Base-by-base conservation (phyloP, 768 basidiomycete species). In the Nidularia sp. region DNA sequence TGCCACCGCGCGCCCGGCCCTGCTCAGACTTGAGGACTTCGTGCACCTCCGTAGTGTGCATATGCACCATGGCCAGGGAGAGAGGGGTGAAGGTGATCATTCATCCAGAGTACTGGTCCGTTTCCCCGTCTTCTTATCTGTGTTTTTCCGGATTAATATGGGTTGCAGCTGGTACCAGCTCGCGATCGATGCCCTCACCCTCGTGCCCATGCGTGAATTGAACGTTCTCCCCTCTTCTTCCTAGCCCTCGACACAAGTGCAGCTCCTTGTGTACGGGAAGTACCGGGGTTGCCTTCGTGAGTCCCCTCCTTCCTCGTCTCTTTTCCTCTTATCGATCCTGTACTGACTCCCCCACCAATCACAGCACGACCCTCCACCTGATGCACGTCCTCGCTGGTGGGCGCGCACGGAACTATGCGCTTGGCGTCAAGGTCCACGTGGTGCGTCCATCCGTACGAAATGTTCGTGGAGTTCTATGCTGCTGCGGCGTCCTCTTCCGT, bases 401-500 rank as follows among this genome's bases (percentile, higher is more conserved):
- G 3, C 73, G 79, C 55, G 65, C 64, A 48, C 73, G 85, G 55
- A 75, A 80, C 34, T 96, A 90, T 62, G 75, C 88, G 0, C 77
- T 96, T 0, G 94, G 94, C 8, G 84, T 93, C 51, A 98, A 97
- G 67, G 85, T 97, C 46, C 96, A 33, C 83, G 94, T 18, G 94
- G 94, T 0, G 94, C 94, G 2, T 98, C 66, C 91, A 94, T 60
- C 76, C 83, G 0, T 80, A 88, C 53, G 94, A 96, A 62, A 55
- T 79, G 25, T 69, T 76, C 5, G 82, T 29, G 25, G 25, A 0
- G 25, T 29, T 29, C 25, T 29, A 29, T 4, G 25, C 25, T 29
- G 25, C 25, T 29, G 25, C 25, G 4, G 25, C 25, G 25, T 29
- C 25, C 25, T 29, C 25, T 29, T 29, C 25, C 25, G 25, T 2